Base-by-base conservation (phyloP, 2,329 filamentous ascomycete species). In the Fusarium tuaranense region DNA sequence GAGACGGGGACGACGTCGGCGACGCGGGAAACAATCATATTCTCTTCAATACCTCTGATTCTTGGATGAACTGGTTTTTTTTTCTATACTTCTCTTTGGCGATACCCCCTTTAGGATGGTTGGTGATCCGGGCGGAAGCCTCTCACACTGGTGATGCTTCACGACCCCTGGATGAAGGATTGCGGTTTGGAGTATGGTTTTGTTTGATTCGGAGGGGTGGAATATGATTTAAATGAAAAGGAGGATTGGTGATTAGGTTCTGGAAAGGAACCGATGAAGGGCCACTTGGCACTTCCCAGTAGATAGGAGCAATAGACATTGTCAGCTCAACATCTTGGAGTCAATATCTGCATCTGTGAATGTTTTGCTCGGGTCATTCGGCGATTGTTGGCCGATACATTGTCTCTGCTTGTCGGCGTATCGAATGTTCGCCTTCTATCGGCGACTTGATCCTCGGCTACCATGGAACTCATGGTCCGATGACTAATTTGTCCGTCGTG, bases 51-150 rank as follows among this genome's bases (percentile, higher is more conserved):
- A 76, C 68, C 70, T 79, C 62, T 71, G 62, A 63, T 76, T 76
- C 73, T 77, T 69, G 65, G 64, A 73, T 73, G 76, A 69, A 72
- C 61, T 70, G 71, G 73, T 32, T 32, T 32, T 34, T 66, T 69
- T 68, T 78, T 63, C 59, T 81, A 81, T 77, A 67, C 72, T 81
- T 81, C 76, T 78, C 74, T 65, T 77, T 73, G 79, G 79, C 78
- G 81, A 82, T 82, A 82, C 81, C 81, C 81, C 76, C 74, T 81
- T 81, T 73, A 69, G 71, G 70, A 78, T 58, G 71, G 66, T 59
- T 69, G 77, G 77, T 74, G 76, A 70, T 75, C 67, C 71, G 59
- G 72, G 57, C 59, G 39, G 38, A 30, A 51, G 48, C 13, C 41
- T 51, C 38, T 55, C 39, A 22, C 36, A 65, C 36, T 57, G 34